These are phyloP conservation scores for Acmispon strigosus DNA, from an alignment of 306 rosid genomes.

Conservation along the genomic window DNA sequence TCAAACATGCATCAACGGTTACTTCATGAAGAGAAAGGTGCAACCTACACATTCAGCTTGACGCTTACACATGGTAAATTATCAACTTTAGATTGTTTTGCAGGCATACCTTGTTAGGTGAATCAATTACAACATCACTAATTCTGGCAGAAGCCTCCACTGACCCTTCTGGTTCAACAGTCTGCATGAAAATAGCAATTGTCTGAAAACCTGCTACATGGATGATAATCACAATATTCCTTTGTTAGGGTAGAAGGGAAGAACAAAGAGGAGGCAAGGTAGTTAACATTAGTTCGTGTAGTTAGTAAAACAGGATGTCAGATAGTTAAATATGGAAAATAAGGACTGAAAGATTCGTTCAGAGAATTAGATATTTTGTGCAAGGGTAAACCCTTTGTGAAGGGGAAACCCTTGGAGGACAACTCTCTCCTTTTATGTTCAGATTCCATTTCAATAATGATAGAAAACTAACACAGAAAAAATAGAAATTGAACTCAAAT, in stretches of 20 bases:
- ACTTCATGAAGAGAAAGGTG: not conserved
- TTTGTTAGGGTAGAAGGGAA: slow-evolving; percentile 6
- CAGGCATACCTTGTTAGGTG: slow-evolving; percentile 74
- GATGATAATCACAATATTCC: slow-evolving; percentile 84
- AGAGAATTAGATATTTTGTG: too few species aligned
- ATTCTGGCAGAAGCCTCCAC: slow-evolving; percentile 46
- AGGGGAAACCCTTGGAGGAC: too few species aligned
- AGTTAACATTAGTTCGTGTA: too few species aligned
- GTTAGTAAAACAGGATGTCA: too few species aligned
- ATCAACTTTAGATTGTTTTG: slow-evolving; percentile 6
- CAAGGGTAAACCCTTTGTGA: too few species aligned
- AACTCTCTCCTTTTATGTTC: too few species aligned
- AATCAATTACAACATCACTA: slow-evolving; percentile 69
- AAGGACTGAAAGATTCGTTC: too few species aligned
- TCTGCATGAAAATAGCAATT: slow-evolving; percentile 99
- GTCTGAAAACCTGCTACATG: slow-evolving; percentile 99
- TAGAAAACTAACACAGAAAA: too few species aligned
- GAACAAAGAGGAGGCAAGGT: too few species aligned
- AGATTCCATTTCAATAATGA: too few species aligned
- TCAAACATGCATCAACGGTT: not conserved
- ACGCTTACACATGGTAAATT: not conserved
- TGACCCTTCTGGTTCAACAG: slow-evolving; percentile 65
- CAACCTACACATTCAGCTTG: not conserved
- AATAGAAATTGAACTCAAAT: too few species aligned
- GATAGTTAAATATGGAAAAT: too few species aligned